phyloP scores from a whole-genome alignment of 257 asterid species.

The Solanum neorickii region DNA sequence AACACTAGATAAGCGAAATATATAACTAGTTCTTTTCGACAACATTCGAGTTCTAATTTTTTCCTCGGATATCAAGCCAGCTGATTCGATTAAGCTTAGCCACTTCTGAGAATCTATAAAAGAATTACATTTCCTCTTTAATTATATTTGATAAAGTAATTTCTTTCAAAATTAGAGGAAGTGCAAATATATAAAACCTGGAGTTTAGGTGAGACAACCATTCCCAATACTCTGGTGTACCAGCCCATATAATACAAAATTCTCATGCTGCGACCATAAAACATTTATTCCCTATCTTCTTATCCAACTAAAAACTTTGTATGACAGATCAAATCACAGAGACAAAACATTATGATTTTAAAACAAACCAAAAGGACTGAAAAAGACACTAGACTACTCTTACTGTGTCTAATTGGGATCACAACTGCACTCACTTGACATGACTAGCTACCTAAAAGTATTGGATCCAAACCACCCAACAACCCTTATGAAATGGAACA shows the following conservation, averaged over 20 bases:
- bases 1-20: too few relatives aligned
- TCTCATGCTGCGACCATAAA: neutral
- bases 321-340: too few relatives aligned
- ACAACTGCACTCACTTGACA: neutral
- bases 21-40: too few relatives aligned
- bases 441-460: neutral
- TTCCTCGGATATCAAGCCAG: too few relatives aligned
- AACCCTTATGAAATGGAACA: neutral
- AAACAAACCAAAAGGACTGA: neutral
- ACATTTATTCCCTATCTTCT: neutral
- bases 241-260: neutral
- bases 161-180: neutral
- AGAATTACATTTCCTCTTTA: too few relatives aligned
- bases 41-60: too few relatives aligned
- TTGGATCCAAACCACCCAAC: neutral
- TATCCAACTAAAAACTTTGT: too few relatives aligned
- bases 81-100: too few relatives aligned
- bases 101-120: too few relatives aligned
- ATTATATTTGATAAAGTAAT: too few relatives aligned
- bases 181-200: conserved; percentile 7
- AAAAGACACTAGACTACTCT: too few relatives aligned
- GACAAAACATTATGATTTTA: neutral
- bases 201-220: conserved; percentile 14
- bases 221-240: conserved; percentile 2
- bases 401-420: neutral